Evolutionary conservation across 352 stramenopile genomes (phyloP), one percentile per base, ranked within the genome.

Genomic region (Phytophthora macrochlamydospora): DNA sequence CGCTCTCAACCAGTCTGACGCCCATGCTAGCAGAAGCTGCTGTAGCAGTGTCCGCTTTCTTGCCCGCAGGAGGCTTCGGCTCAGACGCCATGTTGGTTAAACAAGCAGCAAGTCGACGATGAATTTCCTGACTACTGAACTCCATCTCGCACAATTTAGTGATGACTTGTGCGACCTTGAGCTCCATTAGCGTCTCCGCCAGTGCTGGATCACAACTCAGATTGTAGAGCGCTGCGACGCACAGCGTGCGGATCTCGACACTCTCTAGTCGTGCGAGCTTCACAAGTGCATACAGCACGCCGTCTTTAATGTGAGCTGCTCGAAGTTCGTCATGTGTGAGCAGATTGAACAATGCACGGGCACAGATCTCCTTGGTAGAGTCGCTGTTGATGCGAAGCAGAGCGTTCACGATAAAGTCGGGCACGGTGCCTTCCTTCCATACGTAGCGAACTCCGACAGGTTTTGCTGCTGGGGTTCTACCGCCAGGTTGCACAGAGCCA

Each of bases 381-480:
- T 93, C 85, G 57, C 83, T 94, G 71, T 97, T 97, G 71, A 95
- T 95, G 9, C 90, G 87, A 38, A 97, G 65, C 32, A 97, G 70
- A 12, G 88, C 90, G 62, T 96, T 97, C 52, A 96, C 90, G 51
- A 97, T 94, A 43, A 97, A 96, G 69, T 97, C 89, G 7, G 84
- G 83, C 30, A 95, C 85, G 0, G 87, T 95, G 37, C 87, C 87
- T 79, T 95, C 87, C 51, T 91, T 92, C 87, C 87, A 95, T 31
- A 97, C 86, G 63, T 92, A 78, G 4, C 79, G 79, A 30, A 78
- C 79, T 1, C 86, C 79, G 42, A 88, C 70, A 0, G 72, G 78
- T 38, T 72, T 69, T 2, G 68, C 68, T 14, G 58, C 64, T 35
- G 68, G 68, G 77, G 75, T 62, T 93, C 86, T 7, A 92, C 87